These are phyloP conservation scores for Phlebopus sp. DNA, from an alignment of 1,284 basidiomycete genomes.

Conservation along the genomic window DNA sequence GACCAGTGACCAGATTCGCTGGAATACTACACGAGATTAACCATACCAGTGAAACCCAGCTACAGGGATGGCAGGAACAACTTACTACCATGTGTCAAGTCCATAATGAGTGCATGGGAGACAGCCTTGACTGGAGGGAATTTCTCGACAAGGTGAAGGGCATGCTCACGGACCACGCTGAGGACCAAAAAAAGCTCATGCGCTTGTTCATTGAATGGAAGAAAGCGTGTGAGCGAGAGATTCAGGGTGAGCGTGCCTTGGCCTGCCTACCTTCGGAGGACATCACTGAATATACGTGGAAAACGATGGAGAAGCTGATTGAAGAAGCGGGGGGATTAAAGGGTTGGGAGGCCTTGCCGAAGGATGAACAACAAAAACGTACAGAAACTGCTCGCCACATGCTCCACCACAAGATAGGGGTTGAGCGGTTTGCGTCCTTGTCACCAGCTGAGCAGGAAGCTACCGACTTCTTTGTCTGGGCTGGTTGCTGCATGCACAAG, in stretches of 20 bases:
- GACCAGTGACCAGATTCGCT: conserved; percentile 8
- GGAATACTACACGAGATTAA: conserved; percentile 17
- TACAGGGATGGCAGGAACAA: conserved; percentile 16
- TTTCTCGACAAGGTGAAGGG: conserved; percentile 14
- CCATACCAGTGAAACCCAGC: conserved; percentile 24
- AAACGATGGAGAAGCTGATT: neutral
- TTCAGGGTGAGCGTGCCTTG: conserved; percentile 13
- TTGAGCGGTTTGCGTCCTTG: conserved; percentile 18
- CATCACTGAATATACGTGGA: no score
- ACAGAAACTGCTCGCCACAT: neutral
- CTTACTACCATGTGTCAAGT: conserved; percentile 1
- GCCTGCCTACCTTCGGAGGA: neutral
- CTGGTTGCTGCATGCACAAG: conserved; percentile 42
- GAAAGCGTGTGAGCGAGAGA: conserved; percentile 6
- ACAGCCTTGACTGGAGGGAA: conserved; percentile 3
- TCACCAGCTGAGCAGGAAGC: conserved; percentile 13
- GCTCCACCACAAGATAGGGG: conserved; percentile 13
- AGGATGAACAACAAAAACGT: neutral
- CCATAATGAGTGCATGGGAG: conserved; percentile 13
- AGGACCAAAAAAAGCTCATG: conserved; percentile 26
- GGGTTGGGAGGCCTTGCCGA: neutral
- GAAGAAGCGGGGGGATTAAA: neutral
- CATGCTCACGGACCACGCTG: conserved; percentile 24
- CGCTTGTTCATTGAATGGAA: conserved; percentile 16
- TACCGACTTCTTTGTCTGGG: conserved; percentile 31